Base-by-base conservation (phyloP, 2,329 filamentous ascomycete genomes). In the Conoideocrella luteorostrata region DNA sequence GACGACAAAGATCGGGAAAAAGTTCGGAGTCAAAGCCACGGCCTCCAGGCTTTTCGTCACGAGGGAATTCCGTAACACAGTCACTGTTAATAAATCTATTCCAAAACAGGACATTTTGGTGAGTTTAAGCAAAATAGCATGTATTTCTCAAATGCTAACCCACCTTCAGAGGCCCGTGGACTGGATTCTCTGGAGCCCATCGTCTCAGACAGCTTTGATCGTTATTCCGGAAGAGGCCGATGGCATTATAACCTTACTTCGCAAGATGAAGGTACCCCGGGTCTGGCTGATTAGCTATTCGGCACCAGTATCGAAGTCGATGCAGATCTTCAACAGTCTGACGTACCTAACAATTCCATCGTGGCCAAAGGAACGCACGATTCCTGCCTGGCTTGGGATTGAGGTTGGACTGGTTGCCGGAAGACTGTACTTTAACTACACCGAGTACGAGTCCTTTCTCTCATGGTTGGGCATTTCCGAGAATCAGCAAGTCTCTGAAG, bases 221-320 rank as follows among this genome's bases (percentile, higher is more conserved):
- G 53, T 86, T 2, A 78, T 76, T 22, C 76, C 80, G 0, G 81
- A 86, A 50, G 82, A 86, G 55, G 78, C 72, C 0, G 77, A 86
- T 44, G 36, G 53, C 0, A 49, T 84, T 0, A 66, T 86, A 3
- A 66, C 68, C 0, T 47, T 67, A 0, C 49, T 82, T 5, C 58
- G 57, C 2, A 41, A 43, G 1, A 33, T 21, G 1, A 24, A 40
- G 2, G 43, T 30, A 13, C 44, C 51, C 1, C 28, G 40, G 1
- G 67, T 69, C 0, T 66, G 75, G 43, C 61, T 85, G 0, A 52
- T 84, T 0, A 61, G 68, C 0, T 86, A 86, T 47, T 68, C 80
- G 0, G 72, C 80, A 0, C 77, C 82, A 0, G 68, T 80, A 0
- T 82, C 80, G 0, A 68, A 70, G 23, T 65, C 67, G 2, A 86